phyloP scores from a whole-genome alignment of 2,329 filamentous ascomycete genomes.

The Fusarium stilboides region DNA sequence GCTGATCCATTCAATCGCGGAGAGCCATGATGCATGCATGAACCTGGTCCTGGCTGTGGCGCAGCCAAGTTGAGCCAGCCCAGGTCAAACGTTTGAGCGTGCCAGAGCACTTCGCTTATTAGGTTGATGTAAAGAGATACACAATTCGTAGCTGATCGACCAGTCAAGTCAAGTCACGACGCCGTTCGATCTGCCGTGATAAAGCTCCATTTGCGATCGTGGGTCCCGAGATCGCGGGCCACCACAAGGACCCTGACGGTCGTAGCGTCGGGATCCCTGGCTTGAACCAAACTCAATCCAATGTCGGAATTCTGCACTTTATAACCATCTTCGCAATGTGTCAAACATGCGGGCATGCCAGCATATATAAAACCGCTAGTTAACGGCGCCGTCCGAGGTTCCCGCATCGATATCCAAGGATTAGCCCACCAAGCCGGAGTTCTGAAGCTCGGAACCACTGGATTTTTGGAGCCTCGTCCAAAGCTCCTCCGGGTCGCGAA shows the following conservation, averaged over 20 bases:
- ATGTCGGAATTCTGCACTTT: slow-evolving; percentile 4
- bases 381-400: slow-evolving; percentile 28
- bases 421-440: slow-evolving; percentile 11
- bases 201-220: slow-evolving; percentile 42
- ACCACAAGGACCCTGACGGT: slow-evolving; percentile 45
- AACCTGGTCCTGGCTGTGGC: slow-evolving; percentile 21
- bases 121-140: no score
- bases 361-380: slow-evolving; percentile 23
- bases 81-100: no score
- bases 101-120: no score
- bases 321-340: not conserved
- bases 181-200: slow-evolving; percentile 34
- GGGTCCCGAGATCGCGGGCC: slow-evolving; percentile 44
- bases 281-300: slow-evolving; percentile 10
- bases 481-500: slow-evolving; percentile 17
- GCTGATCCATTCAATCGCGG: slow-evolving; percentile 2
- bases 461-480: slow-evolving; percentile 14
- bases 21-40: slow-evolving; percentile 5
- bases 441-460: slow-evolving; percentile 12
- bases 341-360: slow-evolving; percentile 18
- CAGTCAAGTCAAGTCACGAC: slow-evolving; percentile 22
- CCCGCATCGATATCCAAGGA: slow-evolving; percentile 19
- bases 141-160: not conserved
- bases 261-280: slow-evolving; percentile 44
- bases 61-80: not conserved